Conservation (phyloP, 2,329 filamentous ascomycete species). For the Arthrobotrys megalospora region DNA sequence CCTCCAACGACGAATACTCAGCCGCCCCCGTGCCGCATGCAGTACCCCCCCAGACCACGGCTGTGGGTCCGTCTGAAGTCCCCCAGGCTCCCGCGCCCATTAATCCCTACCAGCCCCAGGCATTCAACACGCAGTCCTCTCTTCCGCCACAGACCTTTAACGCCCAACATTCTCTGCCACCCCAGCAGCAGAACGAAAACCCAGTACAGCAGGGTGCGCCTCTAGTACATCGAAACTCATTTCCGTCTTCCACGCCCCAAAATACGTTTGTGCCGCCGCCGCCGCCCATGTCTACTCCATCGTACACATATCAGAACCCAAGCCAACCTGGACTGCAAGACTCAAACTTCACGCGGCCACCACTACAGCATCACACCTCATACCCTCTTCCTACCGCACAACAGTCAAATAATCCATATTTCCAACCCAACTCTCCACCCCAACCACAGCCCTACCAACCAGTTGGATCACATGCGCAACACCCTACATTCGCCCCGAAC, state of each 20-base stretch:
- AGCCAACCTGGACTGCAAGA: not conserved
- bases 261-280: not conserved
- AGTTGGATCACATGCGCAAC: conserved; percentile 7
- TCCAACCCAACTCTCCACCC: conserved; percentile 20
- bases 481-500: conserved; percentile 25
- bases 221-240: not conserved
- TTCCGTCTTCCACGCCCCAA: not conserved
- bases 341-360: not conserved
- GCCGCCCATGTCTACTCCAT: not conserved
- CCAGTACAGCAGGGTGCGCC: not conserved
- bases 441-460: conserved; percentile 19
- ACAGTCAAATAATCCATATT: not conserved
- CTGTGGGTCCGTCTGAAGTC: no score
- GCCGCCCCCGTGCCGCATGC: not conserved
- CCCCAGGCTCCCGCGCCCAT: no score
- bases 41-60: no score
- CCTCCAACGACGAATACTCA: not conserved
- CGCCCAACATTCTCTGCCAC: no score
- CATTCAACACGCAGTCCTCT: no score
- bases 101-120: not conserved
- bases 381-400: conserved; percentile 13
- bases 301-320: not conserved
- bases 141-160: no score
- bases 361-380: conserved; percentile 9
- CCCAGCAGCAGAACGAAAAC: not conserved